Evolutionary conservation across 306 rosid genomes (phyloP), one percentile per base, ranked within the genome.

Genomic region (Calophaca sinica): DNA sequence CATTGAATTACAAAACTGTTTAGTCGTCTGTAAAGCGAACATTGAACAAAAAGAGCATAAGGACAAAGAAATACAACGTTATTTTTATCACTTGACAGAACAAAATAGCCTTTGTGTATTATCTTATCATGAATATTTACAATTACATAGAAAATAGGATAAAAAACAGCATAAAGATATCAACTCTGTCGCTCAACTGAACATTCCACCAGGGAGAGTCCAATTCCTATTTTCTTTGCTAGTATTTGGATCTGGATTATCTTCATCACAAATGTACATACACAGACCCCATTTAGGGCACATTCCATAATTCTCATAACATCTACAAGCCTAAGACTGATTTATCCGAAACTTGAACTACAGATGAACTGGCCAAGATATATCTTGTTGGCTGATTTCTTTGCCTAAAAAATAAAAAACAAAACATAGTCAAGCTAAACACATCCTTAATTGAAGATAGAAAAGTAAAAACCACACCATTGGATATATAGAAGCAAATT

Each of bases 321-420:
- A 73, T 44, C n/a, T 61, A 48, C 55, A 62, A 28, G 35, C 45
- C 62, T 68, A 51, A 35, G 44, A 69, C 73, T 53, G 70, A 31
- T 36, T 72, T 62, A 8, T 81, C 81, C 15, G 70, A 68, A 42
- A 73, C 31, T 77, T 36, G 38, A 71, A 73, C 51, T 73, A 61
- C 44, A 55, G 49, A 75, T 41, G 73, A 62, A 29, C 66, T 5
- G 62, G 32, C 85, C 87, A 84, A 66, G 81, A 1, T n/a, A 33
- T 26, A 26, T 62, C 76, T 39, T 31, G 10, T 68, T 62, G 82
- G 70, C 41, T 59, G 46, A 29, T 48, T 42, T 73, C 79, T 5
- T 44, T 66, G 41, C 73, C 93, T 88, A 87, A 69, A 83, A 83
- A 68, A 79, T 71, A 28, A 78, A 33, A 68, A 46, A 79, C 54